A percentile compares a stretch with the other conserved stretches of the same genome.
Conservation (phyloP, 371 early-diverging fungal genomes). For the Vairimorpha ceranae region DNA sequence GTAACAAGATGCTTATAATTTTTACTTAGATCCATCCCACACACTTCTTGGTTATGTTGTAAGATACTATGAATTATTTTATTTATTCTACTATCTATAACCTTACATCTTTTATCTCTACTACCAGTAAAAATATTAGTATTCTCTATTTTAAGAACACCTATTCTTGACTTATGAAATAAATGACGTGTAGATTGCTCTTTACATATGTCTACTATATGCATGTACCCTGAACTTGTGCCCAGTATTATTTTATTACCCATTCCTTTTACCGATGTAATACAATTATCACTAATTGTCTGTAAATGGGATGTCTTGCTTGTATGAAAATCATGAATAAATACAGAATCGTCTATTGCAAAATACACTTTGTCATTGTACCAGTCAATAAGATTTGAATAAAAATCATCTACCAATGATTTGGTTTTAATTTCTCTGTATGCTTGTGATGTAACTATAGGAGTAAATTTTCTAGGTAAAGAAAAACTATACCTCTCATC, state of each 20-base stretch:
- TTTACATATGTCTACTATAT: constrained; percentile 18
- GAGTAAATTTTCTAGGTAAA: neutral
- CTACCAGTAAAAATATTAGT: constrained; percentile 56
- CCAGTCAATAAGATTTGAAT: constrained; percentile 63
- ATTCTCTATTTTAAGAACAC: constrained; percentile 54
- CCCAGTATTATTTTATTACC: constrained; percentile 46
- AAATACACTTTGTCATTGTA: constrained; percentile 55
- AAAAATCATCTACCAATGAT: constrained; percentile 63
- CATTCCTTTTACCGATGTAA: constrained; percentile 56
- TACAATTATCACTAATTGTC: constrained; percentile 16
- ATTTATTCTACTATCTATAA: constrained; percentile 52
- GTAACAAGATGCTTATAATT: constrained; percentile 49
- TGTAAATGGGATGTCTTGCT: constrained; percentile 36
- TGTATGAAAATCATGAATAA: constrained; percentile 56
- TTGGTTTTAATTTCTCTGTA: constrained; percentile 36
- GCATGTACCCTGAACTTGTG: constrained; percentile 26
- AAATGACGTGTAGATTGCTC: constrained; percentile 21
- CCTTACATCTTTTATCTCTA: constrained; percentile 59
- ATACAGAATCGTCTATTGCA: constrained; percentile 53
- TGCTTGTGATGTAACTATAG: constrained; percentile 16
- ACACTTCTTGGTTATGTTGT: constrained; percentile 62
- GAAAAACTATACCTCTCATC: neutral
- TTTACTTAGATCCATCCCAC: constrained; percentile 56
- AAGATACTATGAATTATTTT: constrained; percentile 29
- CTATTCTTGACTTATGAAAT: constrained; percentile 58